A percentile compares a stretch with the other conserved stretches of the same genome.
Conservation (phyloP, 2,329 filamentous ascomycete species). For the Penicillium hesseltinei region DNA sequence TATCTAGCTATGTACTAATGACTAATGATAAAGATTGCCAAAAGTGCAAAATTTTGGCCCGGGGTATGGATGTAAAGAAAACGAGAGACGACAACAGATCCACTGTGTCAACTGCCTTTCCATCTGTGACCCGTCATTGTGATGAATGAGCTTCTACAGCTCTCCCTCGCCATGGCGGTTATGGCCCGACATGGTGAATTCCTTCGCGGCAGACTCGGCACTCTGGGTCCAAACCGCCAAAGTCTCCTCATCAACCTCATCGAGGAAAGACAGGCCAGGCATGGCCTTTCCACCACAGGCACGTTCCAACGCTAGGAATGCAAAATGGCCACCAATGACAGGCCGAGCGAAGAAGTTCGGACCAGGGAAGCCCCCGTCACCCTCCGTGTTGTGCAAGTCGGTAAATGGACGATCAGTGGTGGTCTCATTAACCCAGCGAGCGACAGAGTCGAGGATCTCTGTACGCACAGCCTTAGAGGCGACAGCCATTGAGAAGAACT, state of each 20-base stretch:
- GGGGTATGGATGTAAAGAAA: slow-evolving; percentile 2
- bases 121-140: not conserved
- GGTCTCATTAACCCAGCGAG: slow-evolving; percentile 81
- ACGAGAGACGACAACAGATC: not conserved
- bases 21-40: not conserved
- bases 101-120: not conserved
- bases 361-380: slow-evolving; percentile 69
- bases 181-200: slow-evolving; percentile 13
- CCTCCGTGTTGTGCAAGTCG: slow-evolving; percentile 80
- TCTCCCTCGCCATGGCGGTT: slow-evolving; percentile 26
- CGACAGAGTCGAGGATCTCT: slow-evolving; percentile 71
- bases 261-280: slow-evolving; percentile 53
- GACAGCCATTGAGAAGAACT: slow-evolving; percentile 82
- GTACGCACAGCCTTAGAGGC: slow-evolving; percentile 65
- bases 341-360: slow-evolving; percentile 77
- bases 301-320: slow-evolving; percentile 75
- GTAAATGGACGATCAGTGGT: slow-evolving; percentile 72
- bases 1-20: slow-evolving; percentile 8
- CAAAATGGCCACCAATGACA: slow-evolving; percentile 82
- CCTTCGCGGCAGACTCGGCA: slow-evolving; percentile 26
- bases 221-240: slow-evolving; percentile 22
- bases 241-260: slow-evolving; percentile 31
- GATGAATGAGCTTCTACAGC: slow-evolving; percentile 16
- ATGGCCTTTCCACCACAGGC: slow-evolving; percentile 71
- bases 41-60: not conserved